Base-by-base conservation (phyloP, 2,329 filamentous ascomycete species). In the Colletotrichum theobromicola region DNA sequence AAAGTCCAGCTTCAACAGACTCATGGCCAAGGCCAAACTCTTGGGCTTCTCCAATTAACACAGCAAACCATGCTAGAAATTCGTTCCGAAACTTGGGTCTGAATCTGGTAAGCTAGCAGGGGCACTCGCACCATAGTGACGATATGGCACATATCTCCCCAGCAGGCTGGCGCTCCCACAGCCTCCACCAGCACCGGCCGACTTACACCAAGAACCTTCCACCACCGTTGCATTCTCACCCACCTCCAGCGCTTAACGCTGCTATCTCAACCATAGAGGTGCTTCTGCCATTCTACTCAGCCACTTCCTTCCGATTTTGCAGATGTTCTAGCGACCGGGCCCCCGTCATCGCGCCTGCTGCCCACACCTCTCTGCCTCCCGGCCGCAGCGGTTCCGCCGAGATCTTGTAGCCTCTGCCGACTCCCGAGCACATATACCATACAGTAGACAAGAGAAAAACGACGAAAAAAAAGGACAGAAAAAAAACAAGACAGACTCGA, bases 151-250 rank as follows among this genome's bases (percentile, higher is more conserved):
- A 37, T 61, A 21, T 30, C 71, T 57, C 26, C 24, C 53, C 15
- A 42, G 18, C 35, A 73, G 61, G 60, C 53, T 60, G 60, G 50
- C 60, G 61, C n/a, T 16, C n/a, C 15, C 71, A 72, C 57, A 72
- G 63, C 72, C 72, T 60, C 68, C 67, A 46, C 62, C 57, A 57
- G 67, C 57, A 53, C 53, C 42, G 42, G 21, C 42, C 50, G 68
- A 72, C 57, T 57, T 63, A 35, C 30, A 28, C n/a, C 15, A 28
- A 15, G 13, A 71, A 32, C n/a, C 18, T 42, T 24, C 21, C 32
- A 18, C 28, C 7, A 61, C n/a, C 32, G 46, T 42, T 42, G 55
- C 57, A 55, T 12, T 21, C 24, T 15, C 42, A 16, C 10, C 24
- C 26, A 46, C 24, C 13, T 42, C 34, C 60, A 28, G n/a, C 26